Base-by-base conservation (phyloP, 495 filamentous ascomycete species). In the Amphirosellinia nigrospora region DNA sequence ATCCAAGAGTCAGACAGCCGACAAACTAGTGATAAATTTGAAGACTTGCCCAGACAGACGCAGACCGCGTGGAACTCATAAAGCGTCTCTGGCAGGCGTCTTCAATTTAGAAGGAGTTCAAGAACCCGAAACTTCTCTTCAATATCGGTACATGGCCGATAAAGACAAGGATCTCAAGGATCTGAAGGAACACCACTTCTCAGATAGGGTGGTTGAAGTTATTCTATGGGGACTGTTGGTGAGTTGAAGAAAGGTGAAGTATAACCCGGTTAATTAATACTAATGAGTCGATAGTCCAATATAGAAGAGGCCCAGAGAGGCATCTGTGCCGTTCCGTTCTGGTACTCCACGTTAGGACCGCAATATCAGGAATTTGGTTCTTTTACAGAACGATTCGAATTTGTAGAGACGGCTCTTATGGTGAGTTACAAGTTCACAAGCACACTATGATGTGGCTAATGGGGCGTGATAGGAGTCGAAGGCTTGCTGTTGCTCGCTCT, bases 161-260 rank as follows among this genome's bases (percentile, higher is more conserved):
- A n/a, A n/a, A n/a, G n/a, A n/a, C 6, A 36, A 36, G 4, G 34
- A 58, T 11, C n/a, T 58, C 1, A 26, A 11, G 13, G 50, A 53
- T 16, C 4, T 7, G 4, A n/a, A n/a, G 43, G 4, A 13, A 11
- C 2, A 23, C 3, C 30, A 61, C 34, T 61, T 23, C 39, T 0
- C 53, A 15, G 41, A 50, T 16, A 41, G 23, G 0, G 55, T 19
- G 6, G 36, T 38, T 10, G 50, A 68, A 15, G 15, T 36, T 1
- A 41, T 68, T 19, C 3, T n/a, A 19, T 68, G 66, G 66, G 10
- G 0, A 1, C 45, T 66, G 19, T 50, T 66, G 0, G 64, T 66
- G 23, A 50, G 64, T 43, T 32, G 19, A 36, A 26, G n/a, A n/a
- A 13, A 43, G 9, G 16, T 43, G 19, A 55, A 11, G 2, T 5